A percentile compares a stretch with the other conserved stretches of the same genome.
Conservation (phyloP, 331 rosid species). For the Arachis monticola region DNA sequence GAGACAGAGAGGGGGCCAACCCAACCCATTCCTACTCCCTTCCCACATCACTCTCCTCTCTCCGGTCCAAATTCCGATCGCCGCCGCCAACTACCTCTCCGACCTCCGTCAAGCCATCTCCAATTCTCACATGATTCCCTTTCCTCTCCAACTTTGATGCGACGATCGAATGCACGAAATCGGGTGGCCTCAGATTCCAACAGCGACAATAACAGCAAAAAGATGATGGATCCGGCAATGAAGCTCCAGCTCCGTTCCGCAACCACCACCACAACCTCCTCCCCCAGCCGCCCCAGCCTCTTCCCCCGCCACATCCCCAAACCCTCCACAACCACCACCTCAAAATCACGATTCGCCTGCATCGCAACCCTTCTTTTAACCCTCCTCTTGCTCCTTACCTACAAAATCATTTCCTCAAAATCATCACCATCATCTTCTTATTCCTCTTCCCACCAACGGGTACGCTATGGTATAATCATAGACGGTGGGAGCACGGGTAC, state of each 20-base stretch:
- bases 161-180: conserved; percentile 72
- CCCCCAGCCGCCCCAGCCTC: conserved; percentile 64
- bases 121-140: conserved; percentile 48
- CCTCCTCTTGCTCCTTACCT: conserved; percentile 45
- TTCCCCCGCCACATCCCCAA: conserved; percentile 59
- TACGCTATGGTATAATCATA: conserved; percentile 56
- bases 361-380: conserved; percentile 40
- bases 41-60: not conserved
- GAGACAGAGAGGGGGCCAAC: not conserved
- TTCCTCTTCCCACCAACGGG: not conserved
- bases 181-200: conserved; percentile 46
- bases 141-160: conserved; percentile 59
- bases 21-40: not conserved
- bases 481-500: conserved; percentile 97
- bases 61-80: conserved; percentile 1
- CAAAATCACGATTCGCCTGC: conserved; percentile 38
- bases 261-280: conserved; percentile 56
- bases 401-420: conserved; percentile 27
- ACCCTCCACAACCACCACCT: conserved; percentile 18
- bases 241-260: conserved; percentile 66
- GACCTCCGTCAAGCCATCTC: not conserved
- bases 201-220: conserved; percentile 30
- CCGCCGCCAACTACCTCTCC: conserved; percentile 25
- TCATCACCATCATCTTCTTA: not conserved
- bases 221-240: conserved; percentile 83